These are phyloP conservation scores for Metarhizium anisopliae DNA, from an alignment of 2,329 filamentous ascomycete species.

Conservation along the genomic window DNA sequence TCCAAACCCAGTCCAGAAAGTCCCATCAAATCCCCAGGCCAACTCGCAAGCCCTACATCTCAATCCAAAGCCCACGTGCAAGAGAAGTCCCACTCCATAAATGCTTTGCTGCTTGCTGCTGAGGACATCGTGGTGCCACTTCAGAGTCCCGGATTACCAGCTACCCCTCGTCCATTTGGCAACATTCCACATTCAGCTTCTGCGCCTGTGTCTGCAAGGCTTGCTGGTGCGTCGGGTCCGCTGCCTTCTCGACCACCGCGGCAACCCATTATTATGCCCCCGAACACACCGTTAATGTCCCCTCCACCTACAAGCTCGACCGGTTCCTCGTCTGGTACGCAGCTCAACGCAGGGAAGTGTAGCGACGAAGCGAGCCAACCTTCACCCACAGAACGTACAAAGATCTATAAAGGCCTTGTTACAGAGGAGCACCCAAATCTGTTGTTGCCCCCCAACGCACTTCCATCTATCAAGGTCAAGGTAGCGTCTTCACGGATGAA, in stretches of 20 bases:
- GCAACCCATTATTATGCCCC: constrained; percentile 63
- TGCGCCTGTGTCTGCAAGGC: constrained; percentile 51
- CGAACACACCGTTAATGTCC: constrained; percentile 58
- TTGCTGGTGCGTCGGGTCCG: constrained; percentile 41
- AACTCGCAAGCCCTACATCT: neutral
- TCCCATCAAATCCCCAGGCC: neutral
- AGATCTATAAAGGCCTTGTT: constrained; percentile 67
- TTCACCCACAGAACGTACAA: constrained; percentile 30
- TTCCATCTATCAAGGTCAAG: constrained; percentile 75
- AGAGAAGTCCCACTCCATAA: constrained; percentile 31
- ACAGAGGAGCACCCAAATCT: constrained; percentile 83
- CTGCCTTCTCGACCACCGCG: constrained; percentile 66
- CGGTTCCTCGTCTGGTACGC: constrained; percentile 1
- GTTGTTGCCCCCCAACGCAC: constrained; percentile 76
- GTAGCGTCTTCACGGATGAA: constrained; percentile 94
- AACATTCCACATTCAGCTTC: constrained; percentile 47
- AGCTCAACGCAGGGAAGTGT: constrained; percentile 5
- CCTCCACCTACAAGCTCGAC: constrained; percentile 19
- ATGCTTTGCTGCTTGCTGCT: constrained; percentile 37
- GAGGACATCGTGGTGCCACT: constrained; percentile 33
- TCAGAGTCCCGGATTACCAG: constrained; percentile 50
- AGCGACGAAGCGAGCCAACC: neutral
- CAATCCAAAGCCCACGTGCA: neutral
- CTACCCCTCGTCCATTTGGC: constrained; percentile 47
- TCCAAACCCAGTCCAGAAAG: constrained; percentile 45